Base-by-base conservation (phyloP, 768 basidiomycete genomes). In the Nidularia pulvinata region DNA sequence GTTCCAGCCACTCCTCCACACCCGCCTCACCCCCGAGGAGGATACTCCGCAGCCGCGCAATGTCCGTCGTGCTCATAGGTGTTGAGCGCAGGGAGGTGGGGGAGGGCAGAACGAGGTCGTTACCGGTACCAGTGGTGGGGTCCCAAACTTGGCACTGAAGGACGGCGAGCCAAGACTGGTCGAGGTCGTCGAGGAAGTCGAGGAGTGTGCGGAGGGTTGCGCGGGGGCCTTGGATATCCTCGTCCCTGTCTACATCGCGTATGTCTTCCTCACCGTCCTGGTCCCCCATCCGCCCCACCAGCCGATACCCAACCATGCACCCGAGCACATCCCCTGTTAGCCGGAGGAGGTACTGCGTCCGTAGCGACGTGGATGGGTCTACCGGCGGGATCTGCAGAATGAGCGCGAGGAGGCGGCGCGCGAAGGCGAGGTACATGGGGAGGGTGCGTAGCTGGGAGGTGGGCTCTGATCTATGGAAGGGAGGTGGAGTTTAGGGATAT, bases 41-140 rank as follows among this genome's bases (percentile, higher is more conserved):
- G 47, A 92, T 60, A 58, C 89, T 91, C 39, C 81, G 72, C 25
- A 92, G 65, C n/a, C 90, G 75, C 10, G 87, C 85, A 33, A 82
- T 69, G 57, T 92, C 91, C 4, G 91, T 93, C 60, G 87, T 85
- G 53, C 73, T 89, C n/a, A n/a, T n/a, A n/a, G n/a, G n/a, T n/a
- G n/a, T n/a, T n/a, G n/a, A n/a, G n/a, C n/a, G n/a, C n/a, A n/a
- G n/a, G n/a, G n/a, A n/a, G n/a, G n/a, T 46, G 84, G 65, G 2
- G 81, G 79, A 4, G 82, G 48, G 52, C 45, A 81, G 50, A 4
- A 71, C 57, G 33, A 80, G 63, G 51, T 82, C 81, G 4, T 64
- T 60, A 11, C 67, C 69, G 37, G 61, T 63, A 13, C 59, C 63
- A 3, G 49, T 39, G 58, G 64, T 68, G 1, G 86, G 75, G 58